These are phyloP conservation scores for Lupinus albus DNA, from an alignment of 306 rosid genomes.

Conservation along the genomic window DNA sequence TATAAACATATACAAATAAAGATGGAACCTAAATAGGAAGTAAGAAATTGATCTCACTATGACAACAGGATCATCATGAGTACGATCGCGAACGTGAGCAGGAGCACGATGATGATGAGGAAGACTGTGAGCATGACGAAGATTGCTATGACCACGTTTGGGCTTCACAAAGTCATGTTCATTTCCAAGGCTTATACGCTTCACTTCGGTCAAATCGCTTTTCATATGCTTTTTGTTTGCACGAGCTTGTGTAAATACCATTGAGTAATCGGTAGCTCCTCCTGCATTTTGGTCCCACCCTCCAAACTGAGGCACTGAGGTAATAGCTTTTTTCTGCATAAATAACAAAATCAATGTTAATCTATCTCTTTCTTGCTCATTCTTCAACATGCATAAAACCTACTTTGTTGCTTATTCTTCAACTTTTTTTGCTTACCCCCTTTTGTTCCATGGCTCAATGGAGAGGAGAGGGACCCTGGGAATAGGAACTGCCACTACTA, in stretches of 20 bases:
- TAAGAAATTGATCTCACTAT: constrained; percentile 39
- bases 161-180: not conserved
- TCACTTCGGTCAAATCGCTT: constrained; percentile 55
- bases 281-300: constrained; percentile 72
- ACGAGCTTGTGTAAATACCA: constrained; percentile 76
- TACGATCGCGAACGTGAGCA: constrained; percentile 4
- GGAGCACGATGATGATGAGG: constrained; percentile 27
- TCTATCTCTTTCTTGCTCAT: not conserved
- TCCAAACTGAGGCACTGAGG: constrained; percentile 80
- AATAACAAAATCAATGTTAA: constrained; percentile 1
- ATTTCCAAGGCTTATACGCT: constrained; percentile 51
- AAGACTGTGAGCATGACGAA: constrained; percentile 12
- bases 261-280: constrained; percentile 58
- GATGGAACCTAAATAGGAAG: not conserved
- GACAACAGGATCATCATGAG: constrained; percentile 36
- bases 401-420: constrained; percentile 13
- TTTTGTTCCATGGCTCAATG: constrained; percentile 46
- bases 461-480: constrained; percentile 35
- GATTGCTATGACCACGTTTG: constrained; percentile 32
- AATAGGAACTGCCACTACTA: constrained; percentile 5
- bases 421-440: constrained; percentile 39
- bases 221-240: constrained; percentile 59
- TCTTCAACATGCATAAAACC: not conserved
- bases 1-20: not conserved
- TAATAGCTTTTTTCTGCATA: constrained; percentile 48